These are phyloP conservation scores for Erysimum cheiranthoides DNA, from an alignment of 345 rosid genomes.

Conservation along the genomic window DNA sequence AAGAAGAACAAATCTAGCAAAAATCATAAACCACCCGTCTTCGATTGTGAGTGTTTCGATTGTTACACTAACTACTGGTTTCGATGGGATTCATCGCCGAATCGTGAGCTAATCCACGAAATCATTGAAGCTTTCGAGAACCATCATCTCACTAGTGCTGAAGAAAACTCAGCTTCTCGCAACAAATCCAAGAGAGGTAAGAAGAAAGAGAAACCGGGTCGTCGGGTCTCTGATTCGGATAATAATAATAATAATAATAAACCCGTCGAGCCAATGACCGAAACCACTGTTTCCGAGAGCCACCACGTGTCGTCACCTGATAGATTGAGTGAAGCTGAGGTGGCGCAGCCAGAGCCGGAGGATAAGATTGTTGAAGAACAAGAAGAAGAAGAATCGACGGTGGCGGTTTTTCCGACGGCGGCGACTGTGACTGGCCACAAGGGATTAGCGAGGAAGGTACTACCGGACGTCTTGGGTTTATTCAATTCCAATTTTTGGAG, in stretches of 20 bases:
- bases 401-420: slow-evolving; percentile 28
- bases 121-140: slow-evolving; percentile 90
- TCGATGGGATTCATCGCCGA: slow-evolving; percentile 89
- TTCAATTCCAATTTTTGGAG: slow-evolving; percentile 90
- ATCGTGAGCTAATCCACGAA: slow-evolving; percentile 80
- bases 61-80: slow-evolving; percentile 91
- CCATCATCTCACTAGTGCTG: slow-evolving; percentile 49
- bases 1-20: slow-evolving; percentile 41
- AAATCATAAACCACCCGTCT: slow-evolving; percentile 55
- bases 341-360: slow-evolving; percentile 24
- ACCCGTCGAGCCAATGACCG: neutral
- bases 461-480: slow-evolving; percentile 94
- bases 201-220: slow-evolving; percentile 54
- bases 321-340: slow-evolving; percentile 39
- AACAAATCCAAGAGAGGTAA: slow-evolving; percentile 52
- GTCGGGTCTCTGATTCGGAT: slow-evolving; percentile 32
- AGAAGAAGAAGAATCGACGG: slow-evolving; percentile 27
- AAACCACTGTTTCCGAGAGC: neutral
- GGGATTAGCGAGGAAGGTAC: slow-evolving; percentile 89
- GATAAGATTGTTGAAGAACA: neutral
- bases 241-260: neutral
- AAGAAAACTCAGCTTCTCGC: slow-evolving; percentile 34
- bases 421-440: slow-evolving; percentile 50
- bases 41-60: slow-evolving; percentile 83
- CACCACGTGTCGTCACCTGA: slow-evolving; percentile 36